Evolutionary conservation across 2,329 filamentous ascomycete species (phyloP).

Genomic region (Cercospora sp.): DNA sequence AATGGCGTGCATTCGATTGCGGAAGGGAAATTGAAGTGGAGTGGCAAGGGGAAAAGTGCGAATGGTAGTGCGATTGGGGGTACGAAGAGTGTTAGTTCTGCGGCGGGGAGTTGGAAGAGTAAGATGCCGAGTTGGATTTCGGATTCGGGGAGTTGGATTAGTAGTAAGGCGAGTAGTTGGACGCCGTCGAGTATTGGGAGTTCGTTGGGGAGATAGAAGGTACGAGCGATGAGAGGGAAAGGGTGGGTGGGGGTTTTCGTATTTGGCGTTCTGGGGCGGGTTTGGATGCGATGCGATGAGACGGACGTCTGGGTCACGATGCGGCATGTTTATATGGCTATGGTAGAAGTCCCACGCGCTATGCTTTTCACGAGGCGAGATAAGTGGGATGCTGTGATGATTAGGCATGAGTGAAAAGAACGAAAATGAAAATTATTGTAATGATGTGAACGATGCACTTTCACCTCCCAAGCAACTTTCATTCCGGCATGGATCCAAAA

Average conservation of each 20-base stretch:
- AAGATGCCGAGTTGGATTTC: conserved; percentile 42
- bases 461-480: not conserved
- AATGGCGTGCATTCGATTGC: conserved; percentile 81
- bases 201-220: conserved; percentile 19
- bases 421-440: not conserved
- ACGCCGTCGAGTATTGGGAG: conserved; percentile 38
- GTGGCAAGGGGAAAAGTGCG: conserved; percentile 19
- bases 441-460: not conserved
- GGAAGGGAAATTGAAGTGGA: conserved; percentile 74
- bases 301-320: not conserved
- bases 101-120: conserved; percentile 40
- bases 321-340: conserved; percentile 3
- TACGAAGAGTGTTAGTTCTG: conserved; percentile 31
- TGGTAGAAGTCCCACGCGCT: not conserved
- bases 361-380: not conserved
- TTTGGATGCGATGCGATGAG: not conserved
- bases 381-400: not conserved
- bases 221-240: not conserved
- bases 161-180: conserved; percentile 39
- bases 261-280: not conserved
- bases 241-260: conserved; percentile 1
- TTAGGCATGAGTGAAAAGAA: not conserved
- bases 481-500: no score
- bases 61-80: conserved; percentile 7
- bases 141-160: conserved; percentile 40